Conservation (phyloP, 139 green algal species). For the Chlamydomonas eustigma region DNA sequence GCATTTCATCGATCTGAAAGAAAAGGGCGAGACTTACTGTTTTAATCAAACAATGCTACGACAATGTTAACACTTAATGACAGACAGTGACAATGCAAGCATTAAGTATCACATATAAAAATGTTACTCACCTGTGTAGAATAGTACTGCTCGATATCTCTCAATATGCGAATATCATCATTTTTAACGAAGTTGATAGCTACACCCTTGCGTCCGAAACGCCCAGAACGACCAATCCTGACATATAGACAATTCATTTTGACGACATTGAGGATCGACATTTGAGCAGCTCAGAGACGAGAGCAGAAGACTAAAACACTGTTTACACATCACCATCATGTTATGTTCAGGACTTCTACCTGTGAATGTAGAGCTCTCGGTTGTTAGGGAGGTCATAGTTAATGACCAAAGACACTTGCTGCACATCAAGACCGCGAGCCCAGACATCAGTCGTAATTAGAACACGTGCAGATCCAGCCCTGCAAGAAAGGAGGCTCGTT, state of each 20-base stretch:
- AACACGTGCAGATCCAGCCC: conserved; percentile 77
- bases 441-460: conserved; percentile 99
- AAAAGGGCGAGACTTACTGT: background rate
- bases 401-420: conserved; percentile 98
- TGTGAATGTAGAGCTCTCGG: conserved; percentile 98
- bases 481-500: no score
- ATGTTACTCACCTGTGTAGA: conserved; percentile 45
- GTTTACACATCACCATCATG: no score
- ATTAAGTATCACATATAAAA: conserved; percentile 70
- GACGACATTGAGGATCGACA: background rate
- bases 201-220: conserved; percentile 96
- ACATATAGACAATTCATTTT: no score
- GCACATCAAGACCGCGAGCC: conserved; percentile 96
- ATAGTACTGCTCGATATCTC: conserved; percentile 99
- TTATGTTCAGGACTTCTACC: background rate
- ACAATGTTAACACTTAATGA: background rate
- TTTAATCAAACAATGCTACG: background rate
- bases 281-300: background rate
- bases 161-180: conserved; percentile 92
- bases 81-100: background rate
- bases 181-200: conserved; percentile 98
- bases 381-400: conserved; percentile 99
- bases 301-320: background rate
- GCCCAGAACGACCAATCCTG: conserved; percentile 89
- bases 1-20: conserved; percentile 57